Conservation (phyloP, 2,329 filamentous ascomycete species). For the Diplocarpon rosae region DNA sequence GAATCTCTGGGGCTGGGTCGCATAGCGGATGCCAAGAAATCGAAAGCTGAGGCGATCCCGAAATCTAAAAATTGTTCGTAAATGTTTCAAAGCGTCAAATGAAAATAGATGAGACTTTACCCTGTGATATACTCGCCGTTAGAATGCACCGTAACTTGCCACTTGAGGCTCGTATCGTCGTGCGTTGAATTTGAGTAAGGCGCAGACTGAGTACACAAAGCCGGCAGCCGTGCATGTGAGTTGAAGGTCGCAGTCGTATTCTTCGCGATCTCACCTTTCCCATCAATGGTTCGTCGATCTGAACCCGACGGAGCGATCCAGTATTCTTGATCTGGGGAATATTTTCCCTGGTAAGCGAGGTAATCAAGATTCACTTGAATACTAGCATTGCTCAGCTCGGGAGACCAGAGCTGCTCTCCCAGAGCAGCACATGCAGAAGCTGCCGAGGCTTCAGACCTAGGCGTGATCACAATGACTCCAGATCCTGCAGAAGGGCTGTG, state of each 20-base stretch:
- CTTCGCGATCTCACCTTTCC: slow-evolving; percentile 25
- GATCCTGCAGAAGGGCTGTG: slow-evolving; percentile 15
- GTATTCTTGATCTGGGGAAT: slow-evolving; percentile 13
- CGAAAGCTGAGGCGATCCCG: slow-evolving; percentile 39
- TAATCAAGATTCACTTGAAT: slow-evolving; percentile 17
- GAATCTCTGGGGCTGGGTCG: slow-evolving; percentile 17
- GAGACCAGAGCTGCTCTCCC: slow-evolving; percentile 15
- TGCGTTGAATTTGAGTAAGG: slow-evolving; percentile 26
- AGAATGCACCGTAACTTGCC: slow-evolving; percentile 30
- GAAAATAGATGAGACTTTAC: slow-evolving; percentile 23
- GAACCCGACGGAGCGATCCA: slow-evolving; percentile 13
- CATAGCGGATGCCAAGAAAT: slow-evolving; percentile 20
- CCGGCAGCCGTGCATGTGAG: slow-evolving; percentile 30
- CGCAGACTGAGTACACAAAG: slow-evolving; percentile 38
- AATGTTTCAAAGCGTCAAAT: not conserved
- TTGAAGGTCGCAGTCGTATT: slow-evolving; percentile 19
- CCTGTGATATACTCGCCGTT: slow-evolving; percentile 35
- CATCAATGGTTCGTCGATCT: slow-evolving; percentile 11
- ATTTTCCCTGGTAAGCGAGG: slow-evolving; percentile 13
- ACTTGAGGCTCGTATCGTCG: slow-evolving; percentile 28
- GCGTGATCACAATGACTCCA: slow-evolving; percentile 11
- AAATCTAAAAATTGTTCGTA: slow-evolving; percentile 7
- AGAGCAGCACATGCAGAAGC: slow-evolving; percentile 12
- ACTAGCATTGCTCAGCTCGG: slow-evolving; percentile 7
- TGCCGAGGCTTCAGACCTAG: slow-evolving; percentile 12